These are phyloP conservation scores for Lipomyces oligophaga DNA, from an alignment of 805 yeast species.

Conservation along the genomic window DNA sequence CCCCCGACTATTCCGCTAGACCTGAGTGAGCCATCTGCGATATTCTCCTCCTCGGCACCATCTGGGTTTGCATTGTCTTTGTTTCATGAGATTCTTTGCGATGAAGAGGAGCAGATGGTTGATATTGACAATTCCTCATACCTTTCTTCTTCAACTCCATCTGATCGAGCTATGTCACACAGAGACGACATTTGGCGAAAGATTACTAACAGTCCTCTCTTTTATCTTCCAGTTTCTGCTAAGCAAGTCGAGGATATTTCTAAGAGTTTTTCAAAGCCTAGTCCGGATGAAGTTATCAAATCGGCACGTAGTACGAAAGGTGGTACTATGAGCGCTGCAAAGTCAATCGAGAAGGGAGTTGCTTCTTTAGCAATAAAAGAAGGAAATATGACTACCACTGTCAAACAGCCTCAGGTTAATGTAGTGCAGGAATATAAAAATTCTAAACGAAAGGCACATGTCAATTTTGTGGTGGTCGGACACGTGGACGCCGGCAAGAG, in stretches of 20 bases:
- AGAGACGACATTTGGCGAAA: constrained; percentile 22
- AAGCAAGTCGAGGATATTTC: constrained; percentile 40
- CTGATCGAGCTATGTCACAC: too few relatives aligned
- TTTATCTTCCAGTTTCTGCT: constrained; percentile 38
- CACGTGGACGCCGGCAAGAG: constrained; percentile 87
- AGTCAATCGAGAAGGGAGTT: constrained; percentile 12
- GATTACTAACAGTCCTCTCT: constrained; percentile 42
- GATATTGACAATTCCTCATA: too few relatives aligned
- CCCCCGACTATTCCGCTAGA: neutral
- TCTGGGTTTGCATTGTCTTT: constrained; percentile 22
- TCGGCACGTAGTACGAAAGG: constrained; percentile 48
- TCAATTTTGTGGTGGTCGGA: constrained; percentile 72
- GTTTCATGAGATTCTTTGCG: too few relatives aligned
- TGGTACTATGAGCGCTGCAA: constrained; percentile 7
- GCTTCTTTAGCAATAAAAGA: constrained; percentile 18
- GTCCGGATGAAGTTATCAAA: constrained; percentile 75
- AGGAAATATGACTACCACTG: constrained; percentile 35
- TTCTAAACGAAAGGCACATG: constrained; percentile 47
- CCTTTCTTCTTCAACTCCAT: too few relatives aligned
- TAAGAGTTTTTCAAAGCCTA: constrained; percentile 59
- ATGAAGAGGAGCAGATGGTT: too few relatives aligned
- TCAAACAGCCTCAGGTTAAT: constrained; percentile 44
- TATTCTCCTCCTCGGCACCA: constrained; percentile 18
- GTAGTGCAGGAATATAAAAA: constrained; percentile 41
- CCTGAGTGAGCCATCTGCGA: constrained; percentile 5